A percentile compares a stretch with the other conserved stretches of the same genome.
These are phyloP conservation scores for Cynara cardunculus DNA, from an alignment of 129 eudicot genomes.

Conservation along the genomic window DNA sequence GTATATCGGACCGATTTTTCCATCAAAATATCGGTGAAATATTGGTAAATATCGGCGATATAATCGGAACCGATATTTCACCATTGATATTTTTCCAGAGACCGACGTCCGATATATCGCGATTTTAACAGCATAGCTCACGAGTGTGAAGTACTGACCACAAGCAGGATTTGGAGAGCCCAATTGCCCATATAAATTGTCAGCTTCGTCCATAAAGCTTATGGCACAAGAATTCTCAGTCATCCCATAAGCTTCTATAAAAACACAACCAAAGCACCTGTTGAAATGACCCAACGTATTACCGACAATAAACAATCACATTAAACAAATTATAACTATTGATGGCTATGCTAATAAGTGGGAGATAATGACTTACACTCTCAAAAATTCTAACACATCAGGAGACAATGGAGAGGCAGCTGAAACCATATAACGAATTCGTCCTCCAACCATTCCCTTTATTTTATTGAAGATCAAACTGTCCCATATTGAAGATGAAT, in stretches of 20 bases:
- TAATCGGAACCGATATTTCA: no score
- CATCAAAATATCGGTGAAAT: no score
- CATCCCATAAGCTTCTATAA: conserved; percentile 66
- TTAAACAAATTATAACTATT: background rate
- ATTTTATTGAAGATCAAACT: conserved; percentile 52
- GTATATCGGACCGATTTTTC: no score
- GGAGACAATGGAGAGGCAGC: conserved; percentile 69
- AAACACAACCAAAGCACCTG: conserved; percentile 58
- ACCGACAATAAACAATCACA: background rate
- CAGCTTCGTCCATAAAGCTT: conserved; percentile 41
- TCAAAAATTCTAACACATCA: conserved; percentile 55
- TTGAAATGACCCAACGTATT: background rate
- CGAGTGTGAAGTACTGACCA: no score
- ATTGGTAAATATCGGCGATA: no score
- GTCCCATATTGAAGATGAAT: conserved; percentile 59
- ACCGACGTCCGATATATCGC: no score
- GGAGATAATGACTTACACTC: conserved; percentile 41
- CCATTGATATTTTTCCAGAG: no score
- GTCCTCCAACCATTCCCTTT: conserved; percentile 56
- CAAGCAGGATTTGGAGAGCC: conserved; percentile 55
- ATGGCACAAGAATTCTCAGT: conserved; percentile 53
- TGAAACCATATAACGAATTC: conserved; percentile 58
- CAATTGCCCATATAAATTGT: conserved; percentile 48
- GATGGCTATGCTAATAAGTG: background rate
- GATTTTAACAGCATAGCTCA: no score